Evolutionary conservation across 768 basidiomycete species (phyloP).

Genomic region (Suillus placidus): DNA sequence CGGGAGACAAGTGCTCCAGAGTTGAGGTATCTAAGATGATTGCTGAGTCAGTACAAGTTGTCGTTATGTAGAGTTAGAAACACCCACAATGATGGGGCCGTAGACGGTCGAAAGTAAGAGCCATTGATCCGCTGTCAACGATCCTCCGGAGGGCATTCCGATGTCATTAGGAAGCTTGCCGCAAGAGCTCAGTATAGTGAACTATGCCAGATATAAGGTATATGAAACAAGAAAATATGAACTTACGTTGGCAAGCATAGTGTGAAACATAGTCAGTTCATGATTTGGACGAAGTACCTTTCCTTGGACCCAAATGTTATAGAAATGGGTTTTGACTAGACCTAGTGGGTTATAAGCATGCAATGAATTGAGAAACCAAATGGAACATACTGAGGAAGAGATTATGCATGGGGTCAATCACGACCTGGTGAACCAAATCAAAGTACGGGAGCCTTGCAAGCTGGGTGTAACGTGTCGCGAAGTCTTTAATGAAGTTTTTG

Average conservation of each 20-base stretch:
- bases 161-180: slow-evolving; percentile 27
- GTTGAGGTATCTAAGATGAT: slow-evolving; percentile 7
- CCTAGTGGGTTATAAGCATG: slow-evolving; percentile 10
- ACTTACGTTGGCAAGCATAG: slow-evolving; percentile 5
- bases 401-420: slow-evolving; percentile 42
- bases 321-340: slow-evolving; percentile 30
- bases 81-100: slow-evolving; percentile 31
- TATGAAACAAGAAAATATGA: not conserved
- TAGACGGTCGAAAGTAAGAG: slow-evolving; percentile 30
- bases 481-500: slow-evolving; percentile 11
- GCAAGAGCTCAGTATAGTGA: not conserved
- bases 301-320: slow-evolving; percentile 29
- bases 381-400: slow-evolving; percentile 33
- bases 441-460: slow-evolving; percentile 38
- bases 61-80: no score
- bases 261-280: not conserved
- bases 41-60: no score
- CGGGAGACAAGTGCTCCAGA: slow-evolving; percentile 24
- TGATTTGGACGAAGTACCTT: slow-evolving; percentile 19
- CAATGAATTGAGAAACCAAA: not conserved
- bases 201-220: not conserved
- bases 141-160: slow-evolving; percentile 37
- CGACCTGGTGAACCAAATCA: slow-evolving; percentile 27
- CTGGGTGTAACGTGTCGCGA: slow-evolving; percentile 13
- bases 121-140: slow-evolving; percentile 40